These are phyloP conservation scores for Globisporangium paroecandrum DNA, from an alignment of 352 stramenopile genomes.

Conservation along the genomic window DNA sequence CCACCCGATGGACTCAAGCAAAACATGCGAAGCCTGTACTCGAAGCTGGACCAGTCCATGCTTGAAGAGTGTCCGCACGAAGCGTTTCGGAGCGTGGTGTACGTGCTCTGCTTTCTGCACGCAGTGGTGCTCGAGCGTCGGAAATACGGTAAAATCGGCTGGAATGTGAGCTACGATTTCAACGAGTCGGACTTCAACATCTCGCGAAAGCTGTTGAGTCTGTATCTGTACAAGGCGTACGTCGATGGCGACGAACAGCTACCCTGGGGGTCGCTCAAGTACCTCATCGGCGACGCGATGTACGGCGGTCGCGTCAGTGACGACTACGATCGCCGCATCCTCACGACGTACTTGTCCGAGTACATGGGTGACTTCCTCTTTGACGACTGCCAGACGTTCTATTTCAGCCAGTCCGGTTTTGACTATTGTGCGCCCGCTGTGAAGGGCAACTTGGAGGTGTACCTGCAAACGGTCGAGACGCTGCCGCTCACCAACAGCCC, in stretches of 20 bases:
- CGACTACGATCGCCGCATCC: slow-evolving; percentile 94
- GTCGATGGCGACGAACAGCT: slow-evolving; percentile 91
- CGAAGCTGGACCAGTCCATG: slow-evolving; percentile 87
- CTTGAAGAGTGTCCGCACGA: slow-evolving; percentile 92
- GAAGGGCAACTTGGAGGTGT: slow-evolving; percentile 69
- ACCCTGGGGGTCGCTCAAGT: slow-evolving; percentile 93
- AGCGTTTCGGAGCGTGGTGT: slow-evolving; percentile 92
- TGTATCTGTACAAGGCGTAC: slow-evolving; percentile 94
- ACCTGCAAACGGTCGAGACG: slow-evolving; percentile 81
- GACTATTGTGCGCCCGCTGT: slow-evolving; percentile 84
- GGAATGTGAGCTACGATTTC: slow-evolving; percentile 97
- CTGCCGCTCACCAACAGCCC: slow-evolving; percentile 93
- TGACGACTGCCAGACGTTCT: slow-evolving; percentile 92
- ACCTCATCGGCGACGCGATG: slow-evolving; percentile 96
- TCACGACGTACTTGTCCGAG: slow-evolving; percentile 91
- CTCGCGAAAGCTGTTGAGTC: slow-evolving; percentile 84
- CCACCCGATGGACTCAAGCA: slow-evolving; percentile 94
- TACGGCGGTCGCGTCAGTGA: slow-evolving; percentile 96
- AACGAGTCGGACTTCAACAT: slow-evolving; percentile 97
- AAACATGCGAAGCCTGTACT: slow-evolving; percentile 94
- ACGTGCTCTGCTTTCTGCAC: slow-evolving; percentile 95
- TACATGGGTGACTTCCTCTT: slow-evolving; percentile 98
- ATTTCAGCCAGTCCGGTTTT: slow-evolving; percentile 91
- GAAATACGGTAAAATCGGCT: slow-evolving; percentile 97
- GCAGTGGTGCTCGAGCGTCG: slow-evolving; percentile 93